Evolutionary conservation across 208 protist genomes (phyloP).

Genomic region (Porcisia hertigi): DNA sequence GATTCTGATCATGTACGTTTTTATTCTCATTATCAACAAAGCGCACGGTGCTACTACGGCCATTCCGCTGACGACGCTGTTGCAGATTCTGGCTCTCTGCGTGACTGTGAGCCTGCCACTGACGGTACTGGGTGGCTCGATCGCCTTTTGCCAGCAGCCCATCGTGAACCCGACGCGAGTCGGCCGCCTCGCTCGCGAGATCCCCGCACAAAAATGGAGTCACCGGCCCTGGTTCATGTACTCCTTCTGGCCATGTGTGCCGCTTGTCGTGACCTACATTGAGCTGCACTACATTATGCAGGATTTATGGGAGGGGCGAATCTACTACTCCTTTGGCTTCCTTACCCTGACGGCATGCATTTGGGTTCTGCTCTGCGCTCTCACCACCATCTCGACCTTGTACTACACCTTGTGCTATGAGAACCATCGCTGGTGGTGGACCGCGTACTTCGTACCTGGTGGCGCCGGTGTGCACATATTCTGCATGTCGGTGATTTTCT

Average conservation of each 20-base stretch:
- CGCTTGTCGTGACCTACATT: slow-evolving; percentile 97
- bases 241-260: slow-evolving; percentile 86
- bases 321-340: slow-evolving; percentile 99
- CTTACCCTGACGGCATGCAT: slow-evolving; percentile 96
- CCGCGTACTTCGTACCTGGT: slow-evolving; percentile 92
- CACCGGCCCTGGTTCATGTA: slow-evolving; percentile 58
- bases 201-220: slow-evolving; percentile 88
- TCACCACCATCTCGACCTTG: slow-evolving; percentile 97
- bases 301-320: slow-evolving; percentile 92
- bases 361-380: slow-evolving; percentile 93
- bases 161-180: slow-evolving; percentile 88
- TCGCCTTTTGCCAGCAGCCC: slow-evolving; percentile 90
- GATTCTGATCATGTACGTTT: slow-evolving; percentile 62
- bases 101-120: slow-evolving; percentile 95
- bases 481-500: slow-evolving; percentile 93
- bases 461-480: slow-evolving; percentile 94
- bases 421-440: slow-evolving; percentile 99
- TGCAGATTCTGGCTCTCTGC: slow-evolving; percentile 81
- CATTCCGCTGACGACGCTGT: slow-evolving; percentile 60
- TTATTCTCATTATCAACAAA: slow-evolving; percentile 70
- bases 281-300: slow-evolving; percentile 98
- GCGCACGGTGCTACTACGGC: slow-evolving; percentile 56
- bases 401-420: slow-evolving; percentile 98
- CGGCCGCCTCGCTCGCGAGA: slow-evolving; percentile 96
- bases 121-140: slow-evolving; percentile 94